Evolutionary conservation across 371 early-diverging fungal genomes (phyloP).

Genomic region (Lichtheimia ramosa): DNA sequence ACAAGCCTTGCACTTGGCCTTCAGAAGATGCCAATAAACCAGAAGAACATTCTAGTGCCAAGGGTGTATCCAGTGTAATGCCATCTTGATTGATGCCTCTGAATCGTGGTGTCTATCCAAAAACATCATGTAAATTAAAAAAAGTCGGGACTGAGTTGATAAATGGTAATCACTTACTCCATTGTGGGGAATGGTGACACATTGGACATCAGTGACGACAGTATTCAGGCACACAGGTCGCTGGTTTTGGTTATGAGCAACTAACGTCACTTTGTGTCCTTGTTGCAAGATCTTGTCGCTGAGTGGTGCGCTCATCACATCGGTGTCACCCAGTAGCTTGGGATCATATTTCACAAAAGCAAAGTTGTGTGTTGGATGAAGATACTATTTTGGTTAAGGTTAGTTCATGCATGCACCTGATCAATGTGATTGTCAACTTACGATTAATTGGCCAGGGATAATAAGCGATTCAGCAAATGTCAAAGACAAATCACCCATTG

Average conservation of each 20-base stretch:
- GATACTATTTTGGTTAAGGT: slow-evolving; percentile 34
- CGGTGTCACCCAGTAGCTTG: slow-evolving; percentile 67
- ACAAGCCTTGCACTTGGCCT: slow-evolving; percentile 79
- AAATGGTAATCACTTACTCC: slow-evolving; percentile 35
- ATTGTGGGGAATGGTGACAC: slow-evolving; percentile 79
- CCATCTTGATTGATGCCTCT: slow-evolving; percentile 80
- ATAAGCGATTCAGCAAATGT: slow-evolving; percentile 81
- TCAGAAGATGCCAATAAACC: slow-evolving; percentile 80
- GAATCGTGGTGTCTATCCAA: slow-evolving; percentile 76
- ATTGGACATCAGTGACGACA: slow-evolving; percentile 76
- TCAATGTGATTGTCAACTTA: slow-evolving; percentile 12
- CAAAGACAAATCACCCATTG: slow-evolving; percentile 70
- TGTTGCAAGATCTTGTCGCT: slow-evolving; percentile 62
- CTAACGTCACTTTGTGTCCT: slow-evolving; percentile 63
- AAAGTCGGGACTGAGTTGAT: not conserved
- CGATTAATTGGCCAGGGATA: slow-evolving; percentile 73
- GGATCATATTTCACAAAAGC: slow-evolving; percentile 80
- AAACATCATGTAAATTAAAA: slow-evolving; percentile 5
- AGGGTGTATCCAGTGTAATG: slow-evolving; percentile 84
- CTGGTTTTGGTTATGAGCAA: slow-evolving; percentile 81
- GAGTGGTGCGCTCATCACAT: slow-evolving; percentile 65
- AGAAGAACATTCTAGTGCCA: slow-evolving; percentile 80
- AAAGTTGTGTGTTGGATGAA: slow-evolving; percentile 87
- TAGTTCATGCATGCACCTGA: not conserved
- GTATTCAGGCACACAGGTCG: slow-evolving; percentile 74